A percentile compares a stretch with the other conserved stretches of the same genome.
Conservation (phyloP, 2,329 filamentous ascomycete species). For the Ceratocystis cubensis region DNA sequence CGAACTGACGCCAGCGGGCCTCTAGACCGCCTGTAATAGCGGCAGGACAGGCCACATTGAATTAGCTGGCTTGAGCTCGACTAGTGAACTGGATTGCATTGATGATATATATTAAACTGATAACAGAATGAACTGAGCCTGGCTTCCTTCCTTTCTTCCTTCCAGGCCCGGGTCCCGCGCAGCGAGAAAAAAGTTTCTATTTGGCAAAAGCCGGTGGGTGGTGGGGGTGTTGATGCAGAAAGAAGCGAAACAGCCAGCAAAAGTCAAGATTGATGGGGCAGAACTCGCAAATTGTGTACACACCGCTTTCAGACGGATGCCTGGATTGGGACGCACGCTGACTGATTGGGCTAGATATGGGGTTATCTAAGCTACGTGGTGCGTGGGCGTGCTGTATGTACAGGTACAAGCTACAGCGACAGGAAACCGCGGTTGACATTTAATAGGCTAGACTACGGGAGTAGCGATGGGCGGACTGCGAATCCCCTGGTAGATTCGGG, state of each 20-base stretch:
- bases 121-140: too few relatives aligned
- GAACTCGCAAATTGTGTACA: not conserved
- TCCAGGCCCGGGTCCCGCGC: not conserved
- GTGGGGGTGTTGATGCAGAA: not conserved
- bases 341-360: not conserved
- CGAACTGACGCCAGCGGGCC: not conserved
- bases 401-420: too few relatives aligned
- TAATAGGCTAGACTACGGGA: not conserved
- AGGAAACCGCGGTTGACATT: too few relatives aligned
- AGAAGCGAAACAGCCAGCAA: not conserved
- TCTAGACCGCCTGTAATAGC: constrained; percentile 5
- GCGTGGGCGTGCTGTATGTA: not conserved
- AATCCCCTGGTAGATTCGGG: too few relatives aligned
- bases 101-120: too few relatives aligned
- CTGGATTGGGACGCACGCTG: not conserved
- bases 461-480: not conserved
- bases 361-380: too few relatives aligned
- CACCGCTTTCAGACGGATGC: constrained; percentile 10
- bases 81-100: too few relatives aligned
- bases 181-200: not conserved
- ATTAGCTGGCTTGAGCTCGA: too few relatives aligned
- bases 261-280: not conserved
- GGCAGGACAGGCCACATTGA: not conserved
- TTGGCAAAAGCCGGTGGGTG: constrained; percentile 2
- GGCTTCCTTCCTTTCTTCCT: not conserved